Conservation (phyloP, 1,139 yeast species). For the Taphrina deformans region DNA sequence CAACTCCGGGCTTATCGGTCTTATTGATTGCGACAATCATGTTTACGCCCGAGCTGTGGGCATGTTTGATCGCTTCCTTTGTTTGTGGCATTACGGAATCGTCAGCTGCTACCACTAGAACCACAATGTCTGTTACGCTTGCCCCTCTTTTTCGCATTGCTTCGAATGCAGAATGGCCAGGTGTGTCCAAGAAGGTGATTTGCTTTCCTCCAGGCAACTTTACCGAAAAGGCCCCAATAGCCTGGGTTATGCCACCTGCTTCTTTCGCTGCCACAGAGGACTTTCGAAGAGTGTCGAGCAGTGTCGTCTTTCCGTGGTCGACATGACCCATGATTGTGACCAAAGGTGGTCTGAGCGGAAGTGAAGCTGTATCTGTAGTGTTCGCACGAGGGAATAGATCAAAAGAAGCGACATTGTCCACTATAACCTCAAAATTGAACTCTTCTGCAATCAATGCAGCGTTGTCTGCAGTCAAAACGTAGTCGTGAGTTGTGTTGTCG, state of each 20-base stretch:
- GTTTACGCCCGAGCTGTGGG: constrained; percentile 79
- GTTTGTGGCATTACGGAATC: constrained; percentile 99
- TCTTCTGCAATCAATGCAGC: constrained; percentile 87
- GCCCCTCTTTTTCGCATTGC: constrained; percentile 98
- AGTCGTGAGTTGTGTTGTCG: constrained; percentile 70
- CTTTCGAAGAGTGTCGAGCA: constrained; percentile 79
- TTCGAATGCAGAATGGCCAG: constrained; percentile 96
- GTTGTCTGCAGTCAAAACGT: constrained; percentile 56
- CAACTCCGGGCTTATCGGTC: constrained; percentile 77
- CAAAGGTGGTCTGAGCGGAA: constrained; percentile 81
- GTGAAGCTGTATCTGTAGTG: constrained; percentile 48
- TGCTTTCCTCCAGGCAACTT: constrained; percentile 67
- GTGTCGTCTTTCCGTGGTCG: constrained; percentile 96
- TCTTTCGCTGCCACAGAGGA: constrained; percentile 80
- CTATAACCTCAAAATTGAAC: constrained; percentile 64
- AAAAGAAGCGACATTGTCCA: constrained; percentile 61
- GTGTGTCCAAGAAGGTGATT: constrained; percentile 92
- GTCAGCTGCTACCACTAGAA: constrained; percentile 95
- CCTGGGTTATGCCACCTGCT: constrained; percentile 97
- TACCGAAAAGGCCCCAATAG: constrained; percentile 94
- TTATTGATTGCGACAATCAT: constrained; percentile 90
- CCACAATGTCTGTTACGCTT: constrained; percentile 83
- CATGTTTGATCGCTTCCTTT: constrained; percentile 90
- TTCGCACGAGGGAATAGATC: constrained; percentile 56
- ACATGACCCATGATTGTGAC: constrained; percentile 99